Evolutionary conservation across 2,329 filamentous ascomycete genomes (phyloP).

Genomic region (Juglanconis sp.): DNA sequence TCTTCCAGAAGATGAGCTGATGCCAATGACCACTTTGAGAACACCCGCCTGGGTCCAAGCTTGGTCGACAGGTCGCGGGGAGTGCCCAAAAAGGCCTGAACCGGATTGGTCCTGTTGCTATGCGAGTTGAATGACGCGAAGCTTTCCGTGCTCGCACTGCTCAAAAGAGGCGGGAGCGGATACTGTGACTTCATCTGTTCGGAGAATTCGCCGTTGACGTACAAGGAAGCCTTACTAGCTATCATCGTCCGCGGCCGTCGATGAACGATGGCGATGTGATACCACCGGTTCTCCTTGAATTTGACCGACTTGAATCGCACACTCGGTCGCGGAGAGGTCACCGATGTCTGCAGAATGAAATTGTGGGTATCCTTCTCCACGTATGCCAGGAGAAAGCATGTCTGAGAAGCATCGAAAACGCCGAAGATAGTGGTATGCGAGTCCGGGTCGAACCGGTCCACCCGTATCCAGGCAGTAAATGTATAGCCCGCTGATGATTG

Average conservation of each 20-base stretch:
- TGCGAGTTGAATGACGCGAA: slow-evolving; percentile 66
- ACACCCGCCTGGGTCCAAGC: slow-evolving; percentile 68
- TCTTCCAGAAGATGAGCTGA: slow-evolving; percentile 88
- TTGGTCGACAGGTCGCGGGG: slow-evolving; percentile 80
- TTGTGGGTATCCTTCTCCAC: slow-evolving; percentile 90
- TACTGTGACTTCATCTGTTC: slow-evolving; percentile 91
- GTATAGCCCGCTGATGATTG: slow-evolving; percentile 80
- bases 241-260: slow-evolving; percentile 71
- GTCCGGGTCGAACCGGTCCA: slow-evolving; percentile 80
- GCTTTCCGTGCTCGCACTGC: slow-evolving; percentile 61
- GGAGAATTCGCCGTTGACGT: slow-evolving; percentile 88
- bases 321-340: slow-evolving; percentile 80
- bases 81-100: slow-evolving; percentile 92
- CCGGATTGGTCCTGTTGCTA: slow-evolving; percentile 58
- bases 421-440: slow-evolving; percentile 95
- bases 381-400: slow-evolving; percentile 91
- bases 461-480: slow-evolving; percentile 81
- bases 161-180: slow-evolving; percentile 68
- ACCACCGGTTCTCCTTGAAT: slow-evolving; percentile 80
- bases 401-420: slow-evolving; percentile 86
- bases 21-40: slow-evolving; percentile 83
- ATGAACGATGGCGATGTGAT: slow-evolving; percentile 89
- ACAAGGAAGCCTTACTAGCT: slow-evolving; percentile 79
- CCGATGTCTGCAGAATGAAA: slow-evolving; percentile 93
- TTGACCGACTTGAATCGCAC: slow-evolving; percentile 84